phyloP scores from a whole-genome alignment of 2,329 filamentous ascomycete species.

The Chalaropsis ovoidea region DNA sequence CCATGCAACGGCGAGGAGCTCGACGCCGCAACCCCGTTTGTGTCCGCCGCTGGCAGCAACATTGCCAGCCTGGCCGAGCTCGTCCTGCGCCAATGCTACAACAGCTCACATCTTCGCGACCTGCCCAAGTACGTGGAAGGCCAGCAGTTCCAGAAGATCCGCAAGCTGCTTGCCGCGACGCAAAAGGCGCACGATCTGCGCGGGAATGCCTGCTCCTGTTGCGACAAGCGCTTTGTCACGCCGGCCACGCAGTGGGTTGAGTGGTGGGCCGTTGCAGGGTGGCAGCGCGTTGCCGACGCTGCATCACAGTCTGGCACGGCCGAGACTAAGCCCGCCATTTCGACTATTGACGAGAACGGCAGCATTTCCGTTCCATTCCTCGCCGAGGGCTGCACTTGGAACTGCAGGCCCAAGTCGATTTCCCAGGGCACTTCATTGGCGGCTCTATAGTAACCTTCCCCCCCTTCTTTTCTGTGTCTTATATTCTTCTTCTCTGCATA shows the following conservation, averaged over 20 bases:
- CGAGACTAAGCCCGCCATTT: conserved; percentile 12
- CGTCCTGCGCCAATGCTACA: conserved; percentile 40
- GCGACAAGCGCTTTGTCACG: conserved; percentile 40
- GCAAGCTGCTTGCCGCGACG: conserved; percentile 15
- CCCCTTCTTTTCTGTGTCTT: neutral
- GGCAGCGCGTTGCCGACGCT: conserved; percentile 2
- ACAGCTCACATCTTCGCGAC: conserved; percentile 36
- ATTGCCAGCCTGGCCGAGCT: conserved; percentile 45
- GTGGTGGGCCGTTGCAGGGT: conserved; percentile 39
- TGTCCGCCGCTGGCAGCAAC: conserved; percentile 23
- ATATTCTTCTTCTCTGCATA: neutral
- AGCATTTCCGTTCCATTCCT: conserved; percentile 26
- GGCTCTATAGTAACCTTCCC: neutral
- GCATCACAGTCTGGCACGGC: neutral
- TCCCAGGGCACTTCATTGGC: conserved; percentile 16
- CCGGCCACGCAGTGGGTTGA: conserved; percentile 52
- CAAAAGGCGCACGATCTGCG: conserved; percentile 34
- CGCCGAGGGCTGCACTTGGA: conserved; percentile 25
- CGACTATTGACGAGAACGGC: conserved; percentile 18
- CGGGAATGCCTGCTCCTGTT: conserved; percentile 44
- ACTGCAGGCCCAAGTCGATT: conserved; percentile 21
- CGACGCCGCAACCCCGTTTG: conserved; percentile 23
- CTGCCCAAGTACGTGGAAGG: conserved; percentile 38
- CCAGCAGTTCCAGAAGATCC: conserved; percentile 34
- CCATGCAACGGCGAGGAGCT: conserved; percentile 18